These are phyloP conservation scores for Coemansia sp. DNA, from an alignment of 192 early-diverging fungal genomes.

Conservation along the genomic window DNA sequence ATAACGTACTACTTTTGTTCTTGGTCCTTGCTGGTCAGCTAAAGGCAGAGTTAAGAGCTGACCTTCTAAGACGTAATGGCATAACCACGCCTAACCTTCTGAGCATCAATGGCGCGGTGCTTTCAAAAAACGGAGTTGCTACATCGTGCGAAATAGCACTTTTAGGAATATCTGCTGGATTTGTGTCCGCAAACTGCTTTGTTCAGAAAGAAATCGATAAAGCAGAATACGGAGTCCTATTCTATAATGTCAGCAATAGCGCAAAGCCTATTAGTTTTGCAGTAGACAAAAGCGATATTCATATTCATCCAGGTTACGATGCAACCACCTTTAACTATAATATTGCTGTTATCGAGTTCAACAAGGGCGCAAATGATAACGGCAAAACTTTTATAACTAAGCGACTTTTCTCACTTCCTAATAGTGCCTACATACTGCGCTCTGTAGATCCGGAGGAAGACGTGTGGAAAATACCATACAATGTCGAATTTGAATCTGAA, in stretches of 20 bases:
- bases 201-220: neutral
- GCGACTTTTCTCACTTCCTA: neutral
- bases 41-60: neutral
- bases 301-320: slow-evolving; percentile 1
- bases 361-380: slow-evolving; percentile 3
- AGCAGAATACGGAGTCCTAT: neutral
- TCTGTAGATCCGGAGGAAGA: neutral
- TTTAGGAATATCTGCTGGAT: neutral
- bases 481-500: neutral
- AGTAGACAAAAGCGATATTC: neutral
- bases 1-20: neutral
- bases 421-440: neutral
- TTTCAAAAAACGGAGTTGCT: neutral
- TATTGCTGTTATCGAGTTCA: slow-evolving; percentile 7
- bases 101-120: neutral
- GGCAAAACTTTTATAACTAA: neutral
- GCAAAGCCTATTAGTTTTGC: neutral
- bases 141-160: slow-evolving; percentile 12
- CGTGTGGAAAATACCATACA: neutral
- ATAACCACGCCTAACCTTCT: neutral
- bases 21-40: neutral
- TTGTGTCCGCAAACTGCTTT: slow-evolving; percentile 9
- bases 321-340: neutral
- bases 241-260: neutral
- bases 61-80: neutral